Conservation (phyloP, 805 yeast species). For the Candida verbasci region DNA sequence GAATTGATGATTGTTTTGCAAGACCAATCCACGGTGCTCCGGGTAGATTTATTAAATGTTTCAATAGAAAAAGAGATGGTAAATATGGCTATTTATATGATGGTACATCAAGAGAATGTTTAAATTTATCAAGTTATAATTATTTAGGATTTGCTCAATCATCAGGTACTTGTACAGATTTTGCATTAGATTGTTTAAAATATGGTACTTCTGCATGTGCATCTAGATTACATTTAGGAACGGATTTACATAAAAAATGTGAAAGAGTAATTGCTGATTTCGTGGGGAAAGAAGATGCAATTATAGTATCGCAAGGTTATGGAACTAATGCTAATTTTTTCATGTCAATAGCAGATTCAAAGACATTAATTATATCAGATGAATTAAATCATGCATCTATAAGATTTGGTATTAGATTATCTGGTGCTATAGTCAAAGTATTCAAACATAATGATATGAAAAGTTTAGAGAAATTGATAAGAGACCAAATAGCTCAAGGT, state of each 20-base stretch:
- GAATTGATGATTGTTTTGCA: constrained; percentile 92
- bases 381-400: constrained; percentile 94
- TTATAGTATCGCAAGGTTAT: constrained; percentile 90
- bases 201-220: constrained; percentile 80
- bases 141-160: constrained; percentile 97
- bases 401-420: constrained; percentile 87
- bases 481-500: constrained; percentile 87
- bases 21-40: constrained; percentile 98
- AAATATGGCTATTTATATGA: constrained; percentile 66
- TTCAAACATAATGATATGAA: constrained; percentile 90
- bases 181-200: constrained; percentile 57
- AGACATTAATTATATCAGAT: constrained; percentile 89
- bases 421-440: constrained; percentile 90
- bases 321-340: constrained; percentile 92
- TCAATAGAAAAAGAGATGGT: constrained; percentile 70
- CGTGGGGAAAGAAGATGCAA: constrained; percentile 85
- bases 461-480: constrained; percentile 66
- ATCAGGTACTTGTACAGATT: constrained; percentile 83
- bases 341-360: constrained; percentile 75
- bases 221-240: constrained; percentile 69
- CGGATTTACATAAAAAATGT: constrained; percentile 67
- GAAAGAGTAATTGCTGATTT: constrained; percentile 78
- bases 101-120: constrained; percentile 71
- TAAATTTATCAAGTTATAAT: constrained; percentile 87
- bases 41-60: constrained; percentile 81